Conservation (phyloP, 768 basidiomycete genomes). For the Pleurotus eryngii region DNA sequence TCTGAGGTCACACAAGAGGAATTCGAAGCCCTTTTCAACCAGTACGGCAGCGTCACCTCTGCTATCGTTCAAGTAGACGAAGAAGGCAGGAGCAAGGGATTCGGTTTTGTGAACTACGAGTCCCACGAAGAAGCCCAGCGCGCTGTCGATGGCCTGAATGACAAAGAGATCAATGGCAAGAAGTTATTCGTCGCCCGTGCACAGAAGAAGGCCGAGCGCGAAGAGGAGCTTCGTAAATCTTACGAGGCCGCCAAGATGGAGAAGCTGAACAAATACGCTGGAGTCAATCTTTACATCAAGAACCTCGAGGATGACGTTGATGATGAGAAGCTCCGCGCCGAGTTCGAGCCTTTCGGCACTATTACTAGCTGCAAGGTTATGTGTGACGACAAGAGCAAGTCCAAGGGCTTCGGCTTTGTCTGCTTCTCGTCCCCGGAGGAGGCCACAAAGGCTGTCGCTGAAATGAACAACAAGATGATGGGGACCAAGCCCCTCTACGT, state of each 20-base stretch:
- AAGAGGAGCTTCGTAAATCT: slow-evolving; percentile 89
- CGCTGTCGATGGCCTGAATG: slow-evolving; percentile 89
- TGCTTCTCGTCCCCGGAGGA: slow-evolving; percentile 99
- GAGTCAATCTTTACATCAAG: slow-evolving; percentile 99
- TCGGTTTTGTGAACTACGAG: slow-evolving; percentile 98
- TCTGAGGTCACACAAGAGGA: slow-evolving; percentile 79
- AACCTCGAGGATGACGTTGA: slow-evolving; percentile 98
- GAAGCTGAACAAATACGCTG: slow-evolving; percentile 96
- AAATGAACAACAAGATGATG: slow-evolving; percentile 99
- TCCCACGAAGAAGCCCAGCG: slow-evolving; percentile 86
- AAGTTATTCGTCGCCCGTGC: slow-evolving; percentile 95
- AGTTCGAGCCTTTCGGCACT: slow-evolving; percentile 95
- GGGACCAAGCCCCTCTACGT: slow-evolving; percentile 98
- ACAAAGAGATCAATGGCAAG: slow-evolving; percentile 77
- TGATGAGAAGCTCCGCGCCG: slow-evolving; percentile 93
- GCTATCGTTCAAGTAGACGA: slow-evolving; percentile 83
- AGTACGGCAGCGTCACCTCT: slow-evolving; percentile 84
- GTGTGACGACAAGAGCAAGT: slow-evolving; percentile 91
- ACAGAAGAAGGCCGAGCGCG: slow-evolving; percentile 97
- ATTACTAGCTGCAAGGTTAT: slow-evolving; percentile 99
- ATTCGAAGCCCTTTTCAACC: slow-evolving; percentile 76
- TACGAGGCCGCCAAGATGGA: slow-evolving; percentile 97
- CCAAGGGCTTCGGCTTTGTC: slow-evolving; percentile 98
- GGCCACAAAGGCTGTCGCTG: slow-evolving; percentile 97
- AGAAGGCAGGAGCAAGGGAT: slow-evolving; percentile 90